Evolutionary conservation across 257 asterid genomes (phyloP).

Genomic region (Orobanche coerulescens): DNA sequence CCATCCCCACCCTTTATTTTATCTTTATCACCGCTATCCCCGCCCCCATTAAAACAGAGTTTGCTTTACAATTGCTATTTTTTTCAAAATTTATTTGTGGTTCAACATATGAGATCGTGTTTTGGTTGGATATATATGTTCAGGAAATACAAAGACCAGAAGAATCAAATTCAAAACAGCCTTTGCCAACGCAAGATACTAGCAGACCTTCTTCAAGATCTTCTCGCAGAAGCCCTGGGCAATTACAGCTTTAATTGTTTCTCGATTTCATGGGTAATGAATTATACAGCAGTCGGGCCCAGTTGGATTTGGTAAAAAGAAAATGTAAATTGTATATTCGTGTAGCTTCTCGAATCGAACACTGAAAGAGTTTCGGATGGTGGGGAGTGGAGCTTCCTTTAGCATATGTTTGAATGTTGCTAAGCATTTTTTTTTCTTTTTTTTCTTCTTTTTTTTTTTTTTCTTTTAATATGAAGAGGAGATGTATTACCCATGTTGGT

Average conservation of each 20-base stretch:
- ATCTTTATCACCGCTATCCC: no score
- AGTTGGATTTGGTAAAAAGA: constrained; percentile 22
- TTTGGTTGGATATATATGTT: constrained; percentile 10
- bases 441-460: no score
- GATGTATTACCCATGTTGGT: constrained; percentile 29
- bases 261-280: constrained; percentile 20
- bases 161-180: constrained; percentile 42
- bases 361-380: constrained; percentile 29
- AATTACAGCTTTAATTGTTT: constrained; percentile 41
- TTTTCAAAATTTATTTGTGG: background rate
- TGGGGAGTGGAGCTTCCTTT: constrained; percentile 23
- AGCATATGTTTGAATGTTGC: constrained; percentile 33
- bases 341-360: constrained; percentile 48
- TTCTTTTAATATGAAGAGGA: no score
- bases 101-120: background rate
- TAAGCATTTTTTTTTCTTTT: constrained; percentile 36
- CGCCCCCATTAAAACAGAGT: no score
- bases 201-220: constrained; percentile 62
- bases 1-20: no score
- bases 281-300: constrained; percentile 23
- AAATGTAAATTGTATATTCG: constrained; percentile 73
- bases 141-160: constrained; percentile 69
- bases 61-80: background rate
- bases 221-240: constrained; percentile 58
- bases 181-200: constrained; percentile 36